Evolutionary conservation across 176 grass and related monocot species (phyloP).

Genomic region (Microstegium vimineum): DNA sequence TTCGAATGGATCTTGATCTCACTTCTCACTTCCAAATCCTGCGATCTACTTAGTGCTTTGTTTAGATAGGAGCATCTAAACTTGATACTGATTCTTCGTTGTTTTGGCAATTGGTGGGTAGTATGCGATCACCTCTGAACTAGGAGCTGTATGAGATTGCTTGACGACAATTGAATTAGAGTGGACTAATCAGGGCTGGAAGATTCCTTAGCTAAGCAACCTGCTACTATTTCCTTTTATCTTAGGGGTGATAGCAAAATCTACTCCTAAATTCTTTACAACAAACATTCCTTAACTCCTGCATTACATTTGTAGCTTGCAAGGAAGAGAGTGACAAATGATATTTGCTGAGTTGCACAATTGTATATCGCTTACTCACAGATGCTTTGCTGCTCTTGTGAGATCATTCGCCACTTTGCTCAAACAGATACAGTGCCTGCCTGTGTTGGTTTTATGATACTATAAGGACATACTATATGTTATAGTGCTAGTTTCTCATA

Average conservation of each 20-base stretch:
- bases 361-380: not conserved
- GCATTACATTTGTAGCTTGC: not conserved
- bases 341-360: not conserved
- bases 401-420: not conserved
- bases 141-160: not conserved
- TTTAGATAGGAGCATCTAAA: not conserved
- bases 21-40: not conserved
- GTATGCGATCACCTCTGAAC: not conserved
- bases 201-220: not conserved
- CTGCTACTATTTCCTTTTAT: not conserved
- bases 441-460: not conserved
- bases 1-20: slow-evolving; percentile 2
- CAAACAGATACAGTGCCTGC: not conserved
- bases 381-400: no score
- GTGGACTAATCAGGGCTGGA: not conserved
- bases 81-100: no score
- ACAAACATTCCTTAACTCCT: not conserved
- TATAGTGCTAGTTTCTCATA: not conserved
- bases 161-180: not conserved
- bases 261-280: not conserved
- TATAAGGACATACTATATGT: not conserved
- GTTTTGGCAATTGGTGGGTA: no score
- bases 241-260: not conserved
- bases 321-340: not conserved
- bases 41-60: not conserved